Base-by-base conservation (phyloP, 768 basidiomycete genomes). In the Tylopilus subfusipes region DNA sequence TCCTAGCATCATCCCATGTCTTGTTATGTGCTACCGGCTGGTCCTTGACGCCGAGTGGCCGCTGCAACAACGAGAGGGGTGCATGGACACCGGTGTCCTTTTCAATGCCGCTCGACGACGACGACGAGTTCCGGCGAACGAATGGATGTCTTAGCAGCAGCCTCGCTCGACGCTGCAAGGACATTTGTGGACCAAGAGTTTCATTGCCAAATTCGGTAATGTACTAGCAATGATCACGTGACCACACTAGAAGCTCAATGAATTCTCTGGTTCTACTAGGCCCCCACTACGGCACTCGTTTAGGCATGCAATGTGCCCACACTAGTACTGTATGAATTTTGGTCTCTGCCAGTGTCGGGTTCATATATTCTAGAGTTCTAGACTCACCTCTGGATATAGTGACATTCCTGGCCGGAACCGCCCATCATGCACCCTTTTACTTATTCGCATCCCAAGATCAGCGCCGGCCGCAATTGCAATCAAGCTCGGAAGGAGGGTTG, bases 11-110 rank as follows among this genome's bases (percentile, higher is more conserved):
- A 24, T 79, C 76, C 74, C 82, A 79, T 43, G 83, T 79, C 66
- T 79, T 83, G 39, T 69, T 65, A 13, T 78, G 68, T 9, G 88
- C 82, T 7, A 78, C 80, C 1, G 93, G 94, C 22, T 78, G 75
- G 52, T 86, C 81, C 39, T 74, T 72, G 33, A 94, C 79, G n/a
- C 94, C 94, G 11, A 95, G 73, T 10, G 94, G 91, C 21, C 88
- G 73, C 52, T 74, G 77, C 27, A 90, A 71, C 29, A 78, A 55
- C 14, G 66, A 56, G n/a, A 76, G 65, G 22, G 66, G 61, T 43
- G 54, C 48, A 36, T 61, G 58, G 0, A 40, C 48, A 42, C 29
- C 13, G 1, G 16, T 8, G 1, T 47, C 47, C 10, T 56, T 53
- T 0, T 48, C 30, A 5, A 53, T 33, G 2, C 42, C 30, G 9